Base-by-base conservation (phyloP, 306 rosid species). In the Cucurbita ficifolia region DNA sequence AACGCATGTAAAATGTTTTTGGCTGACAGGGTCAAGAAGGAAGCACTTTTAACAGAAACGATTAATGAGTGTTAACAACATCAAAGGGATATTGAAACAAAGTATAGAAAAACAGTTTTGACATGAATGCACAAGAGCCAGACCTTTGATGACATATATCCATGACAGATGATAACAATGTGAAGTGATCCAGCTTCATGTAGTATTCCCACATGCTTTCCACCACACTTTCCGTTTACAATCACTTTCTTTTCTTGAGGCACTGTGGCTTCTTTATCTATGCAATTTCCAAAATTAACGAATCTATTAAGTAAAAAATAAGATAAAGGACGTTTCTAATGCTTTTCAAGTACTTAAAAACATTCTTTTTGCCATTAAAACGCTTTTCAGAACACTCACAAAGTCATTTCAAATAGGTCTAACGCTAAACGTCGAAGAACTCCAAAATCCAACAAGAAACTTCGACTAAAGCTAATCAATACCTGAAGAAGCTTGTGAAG, bases 81-180 rank as follows among this genome's bases (percentile, higher is more conserved):
- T 29, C 33, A 29, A 29, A 29, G 33, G 33, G 33, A 29, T 3
- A 29, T 29, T 3, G 50, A 40, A n/a, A 40, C 40, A 64, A 17
- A n/a, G 6, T 64, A 14, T 11, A 11, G 18, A 59, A 59, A 11
- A 17, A 6, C 36, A 55, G 35, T 5, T 33, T 18, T 40, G 29
- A 18, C 40, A 51, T 6, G 39, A 73, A n/a, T 49, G 9, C 14
- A 17, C 22, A 18, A 5, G 3, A 70, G 12, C 0, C 72, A 61
- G 60, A 92, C 97, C 95, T 89, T 89, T 19, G 89, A 39, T 70
- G 84, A 74, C 72, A 38, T 76, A 60, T 84, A 83, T 74, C 98
- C 96, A 56, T 92, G 98, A 76, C 92, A 89, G 29, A 89, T 77
- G 76, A 92, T 76, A 24, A 89, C 89, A 80, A 89, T 70, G 62